Percentiles rank a stretch among this genome's conserved stretches.
These are phyloP conservation scores for Thinopyrum elongatum DNA, from an alignment of 176 grass and related monocot species.

Conservation along the genomic window DNA sequence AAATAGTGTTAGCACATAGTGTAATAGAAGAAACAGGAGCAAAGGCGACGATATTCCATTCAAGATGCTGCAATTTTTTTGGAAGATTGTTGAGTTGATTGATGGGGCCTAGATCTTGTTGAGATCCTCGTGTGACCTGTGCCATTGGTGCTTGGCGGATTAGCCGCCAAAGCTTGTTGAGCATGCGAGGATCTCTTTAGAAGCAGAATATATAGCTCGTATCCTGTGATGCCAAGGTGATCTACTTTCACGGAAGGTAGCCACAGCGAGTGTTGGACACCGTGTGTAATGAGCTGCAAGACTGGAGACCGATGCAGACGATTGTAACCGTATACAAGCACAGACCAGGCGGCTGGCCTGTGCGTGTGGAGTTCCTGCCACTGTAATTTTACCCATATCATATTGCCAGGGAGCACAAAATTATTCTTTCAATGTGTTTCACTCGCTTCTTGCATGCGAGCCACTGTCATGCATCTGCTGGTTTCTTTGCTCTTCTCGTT, in stretches of 20 bases:
- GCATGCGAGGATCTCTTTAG: slow-evolving; percentile 24
- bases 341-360: slow-evolving; percentile 21
- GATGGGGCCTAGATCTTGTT: slow-evolving; percentile 28
- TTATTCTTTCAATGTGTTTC: slow-evolving; percentile 17
- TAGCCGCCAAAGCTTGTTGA: slow-evolving; percentile 22
- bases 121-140: slow-evolving; percentile 22
- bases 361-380: slow-evolving; percentile 25
- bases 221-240: slow-evolving; percentile 39
- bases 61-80: slow-evolving; percentile 33
- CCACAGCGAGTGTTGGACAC: slow-evolving; percentile 21
- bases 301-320: slow-evolving; percentile 10
- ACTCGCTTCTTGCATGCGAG: neutral
- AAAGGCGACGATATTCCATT: slow-evolving; percentile 14
- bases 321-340: slow-evolving; percentile 44
- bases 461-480: neutral
- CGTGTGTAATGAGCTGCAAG: slow-evolving; percentile 19
- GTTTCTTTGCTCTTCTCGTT: neutral
- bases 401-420: slow-evolving; percentile 20
- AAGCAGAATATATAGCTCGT: slow-evolving; percentile 21
- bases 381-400: slow-evolving; percentile 41
- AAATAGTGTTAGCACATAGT: slow-evolving; percentile 60
- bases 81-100: slow-evolving; percentile 32
- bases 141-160: slow-evolving; percentile 13
- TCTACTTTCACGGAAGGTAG: neutral
- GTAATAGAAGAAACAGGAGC: slow-evolving; percentile 50